Evolutionary conservation across 441 rosid species (phyloP).

Genomic region (Gossypium aridum): DNA sequence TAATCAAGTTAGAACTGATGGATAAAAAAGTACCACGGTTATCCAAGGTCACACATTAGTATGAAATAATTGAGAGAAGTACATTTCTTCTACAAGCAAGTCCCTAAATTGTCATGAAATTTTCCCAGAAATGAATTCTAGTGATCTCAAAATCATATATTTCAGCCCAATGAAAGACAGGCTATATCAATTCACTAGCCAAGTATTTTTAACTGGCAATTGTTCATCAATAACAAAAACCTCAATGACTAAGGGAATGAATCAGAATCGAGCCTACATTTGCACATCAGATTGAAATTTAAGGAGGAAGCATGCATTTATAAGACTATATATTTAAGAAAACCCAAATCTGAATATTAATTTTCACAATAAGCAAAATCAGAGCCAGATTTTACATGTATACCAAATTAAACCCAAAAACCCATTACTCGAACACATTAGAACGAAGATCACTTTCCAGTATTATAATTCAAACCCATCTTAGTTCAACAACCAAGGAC

Average conservation of each 20-base stretch:
- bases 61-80: neutral
- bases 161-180: neutral
- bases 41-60: neutral
- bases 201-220: neutral
- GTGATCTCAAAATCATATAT: neutral
- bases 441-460: neutral
- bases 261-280: neutral
- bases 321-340: neutral
- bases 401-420: neutral
- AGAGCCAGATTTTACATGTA: neutral
- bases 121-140: neutral
- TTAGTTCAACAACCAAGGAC: neutral
- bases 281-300: neutral
- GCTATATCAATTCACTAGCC: neutral
- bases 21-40: neutral
- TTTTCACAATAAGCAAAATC: neutral
- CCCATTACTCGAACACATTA: neutral
- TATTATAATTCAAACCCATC: constrained; percentile 1
- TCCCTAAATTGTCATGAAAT: neutral
- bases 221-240: neutral
- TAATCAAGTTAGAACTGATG: neutral
- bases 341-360: neutral
- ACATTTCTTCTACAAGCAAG: neutral
- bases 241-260: neutral
- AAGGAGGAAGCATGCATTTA: neutral